These are phyloP conservation scores for Chlamydomonas incerta DNA, from an alignment of 139 green algal species.

Conservation along the genomic window DNA sequence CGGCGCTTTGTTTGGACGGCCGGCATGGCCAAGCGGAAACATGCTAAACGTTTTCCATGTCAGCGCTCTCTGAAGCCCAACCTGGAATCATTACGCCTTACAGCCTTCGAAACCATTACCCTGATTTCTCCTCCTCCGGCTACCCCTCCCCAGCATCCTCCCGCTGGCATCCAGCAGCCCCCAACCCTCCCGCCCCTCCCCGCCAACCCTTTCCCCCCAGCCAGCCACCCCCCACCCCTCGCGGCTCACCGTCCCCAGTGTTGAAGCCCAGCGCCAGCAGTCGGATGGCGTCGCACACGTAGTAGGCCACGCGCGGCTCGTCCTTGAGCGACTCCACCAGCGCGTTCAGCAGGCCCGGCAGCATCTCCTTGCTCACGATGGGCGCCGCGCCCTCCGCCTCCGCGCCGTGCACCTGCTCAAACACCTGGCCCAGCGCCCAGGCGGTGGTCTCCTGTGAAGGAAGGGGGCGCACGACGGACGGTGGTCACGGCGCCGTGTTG, in stretches of 20 bases:
- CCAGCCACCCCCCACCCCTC: not conserved
- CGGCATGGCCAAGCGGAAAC: too few species aligned
- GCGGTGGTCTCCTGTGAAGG: conserved; percentile 89
- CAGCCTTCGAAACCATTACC: too few species aligned
- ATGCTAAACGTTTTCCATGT: too few species aligned
- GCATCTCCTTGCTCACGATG: conserved; percentile 72
- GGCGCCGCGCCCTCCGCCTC: conserved; percentile 56
- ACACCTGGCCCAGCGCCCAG: conserved; percentile 96
- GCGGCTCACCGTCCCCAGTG: not conserved
- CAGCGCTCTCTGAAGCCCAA: too few species aligned
- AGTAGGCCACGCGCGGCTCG: conserved; percentile 86
- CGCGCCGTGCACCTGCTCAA: conserved; percentile 90
- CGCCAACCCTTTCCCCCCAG: not conserved
- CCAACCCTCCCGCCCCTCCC: too few species aligned
- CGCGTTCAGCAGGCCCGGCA: conserved; percentile 67
- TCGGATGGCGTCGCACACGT: conserved; percentile 87
- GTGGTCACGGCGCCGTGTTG: too few species aligned
- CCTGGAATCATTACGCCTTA: too few species aligned
- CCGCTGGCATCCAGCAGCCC: too few species aligned
- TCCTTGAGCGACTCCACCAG: conserved; percentile 82
- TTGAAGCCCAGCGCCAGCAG: conserved; percentile 85
- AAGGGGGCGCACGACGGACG: not conserved
- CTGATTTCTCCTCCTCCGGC: too few species aligned
- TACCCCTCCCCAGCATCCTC: too few species aligned
- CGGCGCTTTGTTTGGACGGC: too few species aligned